phyloP scores from a whole-genome alignment of 129 eudicot genomes.

The Saposhnikovia divaricata region DNA sequence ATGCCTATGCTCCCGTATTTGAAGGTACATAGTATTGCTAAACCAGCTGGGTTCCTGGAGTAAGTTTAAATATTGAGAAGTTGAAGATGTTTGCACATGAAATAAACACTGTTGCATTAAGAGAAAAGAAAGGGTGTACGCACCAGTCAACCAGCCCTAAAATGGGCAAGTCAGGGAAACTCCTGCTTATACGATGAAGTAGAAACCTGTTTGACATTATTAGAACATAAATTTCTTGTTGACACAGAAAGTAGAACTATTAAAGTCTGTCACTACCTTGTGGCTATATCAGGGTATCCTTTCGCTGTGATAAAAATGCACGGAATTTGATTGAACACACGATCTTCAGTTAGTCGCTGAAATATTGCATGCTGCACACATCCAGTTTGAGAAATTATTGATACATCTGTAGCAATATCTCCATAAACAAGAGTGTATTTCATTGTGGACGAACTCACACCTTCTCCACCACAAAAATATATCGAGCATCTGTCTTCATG shows the following conservation, averaged over 20 bases:
- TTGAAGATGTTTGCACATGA: not conserved
- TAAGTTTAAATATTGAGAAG: not conserved
- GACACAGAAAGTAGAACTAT: constrained; percentile 6
- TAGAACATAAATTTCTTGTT: constrained; percentile 1
- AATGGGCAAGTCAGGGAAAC: constrained; percentile 61
- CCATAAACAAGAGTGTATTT: not conserved
- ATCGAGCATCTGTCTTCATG: constrained; percentile 80
- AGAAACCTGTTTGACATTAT: constrained; percentile 50
- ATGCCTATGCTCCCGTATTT: constrained; percentile 88
- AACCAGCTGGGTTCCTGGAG: constrained; percentile 90
- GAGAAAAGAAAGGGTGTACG: not conserved
- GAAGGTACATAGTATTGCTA: constrained; percentile 91
- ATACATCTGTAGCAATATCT: not conserved
- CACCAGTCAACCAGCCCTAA: constrained; percentile 90
- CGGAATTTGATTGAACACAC: constrained; percentile 85
- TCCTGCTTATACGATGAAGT: constrained; percentile 70
- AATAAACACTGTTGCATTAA: not conserved
- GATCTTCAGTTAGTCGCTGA: constrained; percentile 89
- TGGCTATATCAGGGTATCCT: constrained; percentile 98
- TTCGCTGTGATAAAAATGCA: constrained; percentile 91
- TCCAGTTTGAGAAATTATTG: constrained; percentile 15
- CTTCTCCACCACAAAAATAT: constrained; percentile 94
- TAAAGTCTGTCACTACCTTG: constrained; percentile 43
- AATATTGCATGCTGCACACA: constrained; percentile 85
- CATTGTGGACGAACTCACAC: constrained; percentile 20